These are phyloP conservation scores for Antrodiella citrinella DNA, from an alignment of 768 basidiomycete species.

Conservation along the genomic window DNA sequence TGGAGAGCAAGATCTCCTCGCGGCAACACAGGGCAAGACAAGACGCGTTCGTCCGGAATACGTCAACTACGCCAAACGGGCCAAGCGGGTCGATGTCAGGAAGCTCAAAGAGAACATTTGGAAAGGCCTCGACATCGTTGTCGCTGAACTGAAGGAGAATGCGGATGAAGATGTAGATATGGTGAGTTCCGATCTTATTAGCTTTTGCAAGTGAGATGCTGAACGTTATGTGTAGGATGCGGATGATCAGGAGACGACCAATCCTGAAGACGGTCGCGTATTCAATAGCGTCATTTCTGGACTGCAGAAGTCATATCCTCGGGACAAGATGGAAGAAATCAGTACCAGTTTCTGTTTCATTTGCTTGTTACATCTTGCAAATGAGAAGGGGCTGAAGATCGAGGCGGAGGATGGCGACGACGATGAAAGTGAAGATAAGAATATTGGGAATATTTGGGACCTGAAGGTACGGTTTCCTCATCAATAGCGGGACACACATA, in stretches of 20 bases:
- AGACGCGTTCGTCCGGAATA: constrained; percentile 79
- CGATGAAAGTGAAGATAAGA: constrained; percentile 35
- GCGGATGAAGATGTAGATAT: constrained; percentile 25
- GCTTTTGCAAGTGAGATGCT: not conserved
- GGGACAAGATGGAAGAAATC: constrained; percentile 95
- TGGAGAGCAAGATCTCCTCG: constrained; percentile 83
- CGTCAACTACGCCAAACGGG: constrained; percentile 91
- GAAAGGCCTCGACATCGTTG: constrained; percentile 80
- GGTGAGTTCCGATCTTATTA: constrained; percentile 10
- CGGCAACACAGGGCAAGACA: constrained; percentile 67
- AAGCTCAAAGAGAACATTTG: constrained; percentile 98
- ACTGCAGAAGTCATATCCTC: constrained; percentile 75
- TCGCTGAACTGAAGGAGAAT: constrained; percentile 32
- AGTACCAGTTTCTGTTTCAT: constrained; percentile 99
- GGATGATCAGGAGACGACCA: constrained; percentile 44
- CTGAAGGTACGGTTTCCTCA: constrained; percentile 45
- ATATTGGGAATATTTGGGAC: constrained; percentile 68
- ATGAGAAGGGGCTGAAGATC: constrained; percentile 90
- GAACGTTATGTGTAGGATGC: constrained; percentile 35
- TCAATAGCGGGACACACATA: too few species aligned
- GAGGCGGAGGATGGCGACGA: constrained; percentile 38
- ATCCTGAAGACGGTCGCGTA: constrained; percentile 56
- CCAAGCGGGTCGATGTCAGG: constrained; percentile 94
- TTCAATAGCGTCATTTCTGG: constrained; percentile 80
- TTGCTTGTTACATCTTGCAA: constrained; percentile 91